Evolutionary conservation across 2,329 filamentous ascomycete species (phyloP), one percentile per base, ranked within the genome.

Genomic region (Hawksworthiomyces lignivorus): DNA sequence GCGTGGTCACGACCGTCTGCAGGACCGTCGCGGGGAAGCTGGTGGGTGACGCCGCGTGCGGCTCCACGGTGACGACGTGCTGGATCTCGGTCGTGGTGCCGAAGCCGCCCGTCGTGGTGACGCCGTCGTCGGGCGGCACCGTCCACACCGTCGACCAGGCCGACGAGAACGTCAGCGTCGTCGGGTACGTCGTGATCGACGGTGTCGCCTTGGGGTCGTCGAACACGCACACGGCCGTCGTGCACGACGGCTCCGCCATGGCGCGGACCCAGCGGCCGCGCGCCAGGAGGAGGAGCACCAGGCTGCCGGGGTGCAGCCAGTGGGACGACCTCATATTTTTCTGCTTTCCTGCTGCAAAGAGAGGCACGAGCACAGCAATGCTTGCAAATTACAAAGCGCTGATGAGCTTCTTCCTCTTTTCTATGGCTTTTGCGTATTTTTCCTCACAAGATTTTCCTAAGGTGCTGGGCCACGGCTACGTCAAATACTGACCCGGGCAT

Each of bases 171-270:
- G 38, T 41, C 3, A 41, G 38, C n/a, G 38, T 41, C n/a, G 39
- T 41, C 31, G 39, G 39, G 24, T 41, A 36, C 8, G 31, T 21
- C 14, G 39, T 41, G 18, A 41, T 24, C 31, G 31, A n/a, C 17
- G 39, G 39, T 24, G 32, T 41, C n/a, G 27, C 39, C 1, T 31
- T 17, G 4, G 19, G 39, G 19, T 36, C 7, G 39, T 36, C 39
- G 10, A 36, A 41, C 14, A 30, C 39, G n/a, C 39, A 41, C 2
- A 11, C 15, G 14, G 32, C 39, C 18, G 39, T 36, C 7, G 39
- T 41, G 39, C 39, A 41, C 10, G 39, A 36, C 5, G 39, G 39
- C 32, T 36, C 32, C 10, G 32, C 39, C 24, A 41, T 41, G 31
- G n/a, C 26, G 17, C 8, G 18, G 18, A 14, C 31, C 24, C n/a